Evolutionary conservation across 495 filamentous ascomycete genomes (phyloP).

Genomic region (Xylaria castorea): DNA sequence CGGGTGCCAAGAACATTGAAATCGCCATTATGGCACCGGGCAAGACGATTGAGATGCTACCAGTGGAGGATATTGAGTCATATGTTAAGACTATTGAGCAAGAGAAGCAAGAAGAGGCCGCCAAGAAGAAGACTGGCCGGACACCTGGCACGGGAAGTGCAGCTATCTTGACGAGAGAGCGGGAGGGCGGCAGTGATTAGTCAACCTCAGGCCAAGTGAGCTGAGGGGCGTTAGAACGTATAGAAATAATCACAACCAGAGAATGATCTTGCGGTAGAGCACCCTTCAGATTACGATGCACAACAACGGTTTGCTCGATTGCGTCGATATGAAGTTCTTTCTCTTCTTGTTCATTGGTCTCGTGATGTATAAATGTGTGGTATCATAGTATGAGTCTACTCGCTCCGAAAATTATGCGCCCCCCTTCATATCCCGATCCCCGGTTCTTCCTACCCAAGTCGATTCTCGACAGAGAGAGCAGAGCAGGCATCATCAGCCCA

Average conservation of each 20-base stretch:
- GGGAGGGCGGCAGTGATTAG: constrained; percentile 55
- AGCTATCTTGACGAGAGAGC: constrained; percentile 75
- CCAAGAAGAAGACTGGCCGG: constrained; percentile 90
- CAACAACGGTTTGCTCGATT: constrained; percentile 1
- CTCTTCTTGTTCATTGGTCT: constrained; percentile 26
- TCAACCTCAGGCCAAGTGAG: background rate
- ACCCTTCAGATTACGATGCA: constrained; percentile 15
- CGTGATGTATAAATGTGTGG: constrained; percentile 40
- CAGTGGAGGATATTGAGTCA: constrained; percentile 90
- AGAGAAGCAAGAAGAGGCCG: constrained; percentile 98
- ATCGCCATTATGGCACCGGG: constrained; percentile 99
- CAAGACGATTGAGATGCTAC: constrained; percentile 89
- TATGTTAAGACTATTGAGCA: constrained; percentile 98
- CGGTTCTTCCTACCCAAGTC: background rate
- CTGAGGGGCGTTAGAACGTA: constrained; percentile 22
- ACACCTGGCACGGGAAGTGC: constrained; percentile 77
- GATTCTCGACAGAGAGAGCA: background rate
- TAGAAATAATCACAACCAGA: constrained; percentile 34
- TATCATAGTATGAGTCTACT: constrained; percentile 43
- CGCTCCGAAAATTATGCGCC: constrained; percentile 33
- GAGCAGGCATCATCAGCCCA: constrained; percentile 62
- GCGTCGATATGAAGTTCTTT: background rate
- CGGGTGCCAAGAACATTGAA: constrained; percentile 99
- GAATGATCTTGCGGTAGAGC: constrained; percentile 9
- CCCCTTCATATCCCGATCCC: constrained; percentile 18